phyloP scores from a whole-genome alignment of 2,329 filamentous ascomycete species.

The Whalleya microplaca region DNA sequence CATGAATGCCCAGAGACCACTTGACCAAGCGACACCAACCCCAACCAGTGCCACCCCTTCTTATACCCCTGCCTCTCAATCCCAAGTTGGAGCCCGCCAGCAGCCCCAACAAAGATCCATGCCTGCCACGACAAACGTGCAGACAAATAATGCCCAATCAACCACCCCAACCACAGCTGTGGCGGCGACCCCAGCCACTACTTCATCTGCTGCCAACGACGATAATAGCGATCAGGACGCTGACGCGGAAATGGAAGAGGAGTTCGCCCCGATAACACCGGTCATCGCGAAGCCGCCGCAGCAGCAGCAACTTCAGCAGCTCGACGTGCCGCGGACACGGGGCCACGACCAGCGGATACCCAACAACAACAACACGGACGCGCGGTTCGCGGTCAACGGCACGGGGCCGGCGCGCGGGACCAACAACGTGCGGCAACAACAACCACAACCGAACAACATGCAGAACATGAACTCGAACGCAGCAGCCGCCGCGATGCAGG shows the following conservation, averaged over 20 bases:
- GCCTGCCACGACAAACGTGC: slow-evolving; percentile 14
- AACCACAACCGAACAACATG: too few species aligned
- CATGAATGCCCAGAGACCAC: slow-evolving; percentile 53
- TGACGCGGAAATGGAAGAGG: slow-evolving; percentile 59
- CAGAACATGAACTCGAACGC: slow-evolving; percentile 48
- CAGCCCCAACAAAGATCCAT: slow-evolving; percentile 27
- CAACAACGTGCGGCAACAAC: too few species aligned
- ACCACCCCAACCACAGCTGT: slow-evolving; percentile 21
- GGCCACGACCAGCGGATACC: slow-evolving; percentile 40
- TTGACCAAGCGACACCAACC: slow-evolving; percentile 43
- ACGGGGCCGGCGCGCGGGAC: slow-evolving; percentile 43
- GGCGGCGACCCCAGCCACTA: slow-evolving; percentile 29
- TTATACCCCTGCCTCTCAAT: slow-evolving; percentile 13
- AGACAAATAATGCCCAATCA: slow-evolving; percentile 11
- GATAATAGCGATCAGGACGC: slow-evolving; percentile 52
- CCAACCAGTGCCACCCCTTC: slow-evolving; percentile 27
- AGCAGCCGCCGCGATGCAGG: slow-evolving; percentile 41
- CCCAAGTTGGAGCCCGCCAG: slow-evolving; percentile 22
- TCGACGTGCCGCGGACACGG: slow-evolving; percentile 50
- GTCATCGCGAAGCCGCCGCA: slow-evolving; percentile 39
- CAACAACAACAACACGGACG: slow-evolving; percentile 33
- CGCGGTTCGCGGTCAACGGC: slow-evolving; percentile 49
- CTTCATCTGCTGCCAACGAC: slow-evolving; percentile 46
- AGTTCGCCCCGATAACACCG: slow-evolving; percentile 56
- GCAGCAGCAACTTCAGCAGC: slow-evolving; percentile 42